A percentile compares a stretch with the other conserved stretches of the same genome.
phyloP scores from a whole-genome alignment of 2,329 filamentous ascomycete genomes.

The Diaporthe capsici region DNA sequence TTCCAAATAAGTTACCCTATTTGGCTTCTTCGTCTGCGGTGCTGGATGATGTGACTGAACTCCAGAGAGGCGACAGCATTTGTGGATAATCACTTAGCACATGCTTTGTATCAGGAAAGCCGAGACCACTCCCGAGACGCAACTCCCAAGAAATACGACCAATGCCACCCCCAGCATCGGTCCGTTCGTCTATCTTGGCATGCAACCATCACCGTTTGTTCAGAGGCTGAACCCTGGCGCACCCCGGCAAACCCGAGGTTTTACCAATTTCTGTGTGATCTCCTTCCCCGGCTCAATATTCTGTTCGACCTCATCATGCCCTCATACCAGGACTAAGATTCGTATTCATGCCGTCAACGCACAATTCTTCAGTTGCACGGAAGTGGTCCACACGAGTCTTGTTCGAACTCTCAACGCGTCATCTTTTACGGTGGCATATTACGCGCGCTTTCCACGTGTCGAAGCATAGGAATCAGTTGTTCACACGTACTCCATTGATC shows the following conservation, averaged over 20 bases:
- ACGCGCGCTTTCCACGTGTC: neutral
- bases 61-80: neutral
- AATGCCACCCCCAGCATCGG: constrained; percentile 2
- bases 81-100: constrained; percentile 16
- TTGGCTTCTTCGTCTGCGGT: neutral
- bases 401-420: neutral
- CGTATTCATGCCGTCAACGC: neutral
- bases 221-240: neutral
- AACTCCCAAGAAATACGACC: constrained; percentile 19
- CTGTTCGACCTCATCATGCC: constrained; percentile 17
- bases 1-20: neutral
- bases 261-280: neutral
- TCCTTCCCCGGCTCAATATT: no score
- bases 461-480: neutral
- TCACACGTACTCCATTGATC: neutral
- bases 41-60: neutral
- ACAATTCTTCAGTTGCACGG: neutral
- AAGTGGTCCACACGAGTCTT: neutral
- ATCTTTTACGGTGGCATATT: no score
- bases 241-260: constrained; percentile 23
- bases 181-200: constrained; percentile 30
- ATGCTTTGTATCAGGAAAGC: constrained; percentile 3
- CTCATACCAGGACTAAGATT: neutral
- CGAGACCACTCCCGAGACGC: constrained; percentile 20
- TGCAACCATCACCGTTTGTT: constrained; percentile 10